phyloP scores from a whole-genome alignment of 495 filamentous ascomycete genomes.

The Lophiotrema nucula region DNA sequence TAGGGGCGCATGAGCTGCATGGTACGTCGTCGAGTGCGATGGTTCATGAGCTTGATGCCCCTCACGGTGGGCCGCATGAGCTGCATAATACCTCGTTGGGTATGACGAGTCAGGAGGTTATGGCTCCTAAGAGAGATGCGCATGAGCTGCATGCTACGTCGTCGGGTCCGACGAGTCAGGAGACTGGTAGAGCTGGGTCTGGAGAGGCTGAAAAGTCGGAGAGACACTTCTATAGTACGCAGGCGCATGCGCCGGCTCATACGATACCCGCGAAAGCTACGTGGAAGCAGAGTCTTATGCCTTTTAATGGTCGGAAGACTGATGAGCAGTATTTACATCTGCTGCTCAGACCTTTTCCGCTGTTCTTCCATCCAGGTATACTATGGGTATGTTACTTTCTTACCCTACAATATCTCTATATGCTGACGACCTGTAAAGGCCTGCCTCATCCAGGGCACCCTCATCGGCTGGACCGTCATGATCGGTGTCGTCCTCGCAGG shows the following conservation, averaged over 20 bases:
- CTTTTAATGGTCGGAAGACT: constrained; percentile 81
- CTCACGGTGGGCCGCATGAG: not conserved
- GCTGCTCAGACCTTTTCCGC: constrained; percentile 60
- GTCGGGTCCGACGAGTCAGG: not conserved
- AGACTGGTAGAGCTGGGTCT: not conserved
- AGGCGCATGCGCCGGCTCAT: not conserved
- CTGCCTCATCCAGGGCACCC: constrained; percentile 81
- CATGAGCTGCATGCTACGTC: no score
- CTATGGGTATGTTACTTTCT: constrained; percentile 64
- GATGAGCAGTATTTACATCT: constrained; percentile 61
- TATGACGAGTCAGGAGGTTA: not conserved
- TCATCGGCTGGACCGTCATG: constrained; percentile 94
- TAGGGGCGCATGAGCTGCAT: not conserved
- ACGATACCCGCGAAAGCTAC: constrained; percentile 7
- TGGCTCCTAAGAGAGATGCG: no score
- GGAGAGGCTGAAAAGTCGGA: constrained; percentile 4
- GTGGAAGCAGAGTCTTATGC: constrained; percentile 47
- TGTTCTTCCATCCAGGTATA: constrained; percentile 78
- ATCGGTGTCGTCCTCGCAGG: constrained; percentile 84
- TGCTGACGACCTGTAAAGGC: constrained; percentile 43
- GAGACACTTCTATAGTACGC: no score
- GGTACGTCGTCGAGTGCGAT: not conserved
- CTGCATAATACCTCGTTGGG: not conserved
- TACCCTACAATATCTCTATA: not conserved
- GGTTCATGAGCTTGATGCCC: no score